Percentiles rank a stretch among this genome's conserved stretches.
phyloP scores from a whole-genome alignment of 257 asterid species.

The Parsonsia alboflavescens region DNA sequence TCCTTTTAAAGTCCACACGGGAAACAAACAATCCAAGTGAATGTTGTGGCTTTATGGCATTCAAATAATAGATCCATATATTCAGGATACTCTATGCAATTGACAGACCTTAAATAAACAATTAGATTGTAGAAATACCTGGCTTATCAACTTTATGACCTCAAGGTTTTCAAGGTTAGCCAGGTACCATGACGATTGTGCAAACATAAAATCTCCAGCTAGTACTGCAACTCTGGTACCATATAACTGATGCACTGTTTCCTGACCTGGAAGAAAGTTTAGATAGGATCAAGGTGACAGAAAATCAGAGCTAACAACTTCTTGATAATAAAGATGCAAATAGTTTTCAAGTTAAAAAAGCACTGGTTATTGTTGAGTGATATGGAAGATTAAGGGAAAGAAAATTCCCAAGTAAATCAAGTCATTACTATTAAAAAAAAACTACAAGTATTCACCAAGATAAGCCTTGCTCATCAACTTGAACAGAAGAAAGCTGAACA shows the following conservation, averaged over 20 bases:
- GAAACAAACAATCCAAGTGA: neutral
- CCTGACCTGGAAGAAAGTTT: constrained; percentile 52
- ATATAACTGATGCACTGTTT: constrained; percentile 80
- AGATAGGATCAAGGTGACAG: neutral
- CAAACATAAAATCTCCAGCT: constrained; percentile 98
- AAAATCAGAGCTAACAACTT: neutral
- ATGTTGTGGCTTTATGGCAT: neutral
- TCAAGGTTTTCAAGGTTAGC: constrained; percentile 95
- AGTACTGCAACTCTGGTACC: constrained; percentile 91
- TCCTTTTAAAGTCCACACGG: neutral
- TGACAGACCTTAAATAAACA: neutral
- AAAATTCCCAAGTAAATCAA: neutral
- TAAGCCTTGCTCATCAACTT: neutral
- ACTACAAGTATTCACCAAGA: neutral
- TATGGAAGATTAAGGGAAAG: neutral
- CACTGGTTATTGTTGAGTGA: neutral
- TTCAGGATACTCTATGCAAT: neutral
- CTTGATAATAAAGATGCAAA: neutral
- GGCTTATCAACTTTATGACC: constrained; percentile 91
- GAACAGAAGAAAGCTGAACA: too few relatives aligned
- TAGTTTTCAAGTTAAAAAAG: neutral
- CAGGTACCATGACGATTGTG: constrained; percentile 96
- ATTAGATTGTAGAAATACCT: constrained; percentile 39
- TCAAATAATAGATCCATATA: neutral
- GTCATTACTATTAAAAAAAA: neutral